Conservation (phyloP, 768 basidiomycete species). For the Suillus lakei region DNA sequence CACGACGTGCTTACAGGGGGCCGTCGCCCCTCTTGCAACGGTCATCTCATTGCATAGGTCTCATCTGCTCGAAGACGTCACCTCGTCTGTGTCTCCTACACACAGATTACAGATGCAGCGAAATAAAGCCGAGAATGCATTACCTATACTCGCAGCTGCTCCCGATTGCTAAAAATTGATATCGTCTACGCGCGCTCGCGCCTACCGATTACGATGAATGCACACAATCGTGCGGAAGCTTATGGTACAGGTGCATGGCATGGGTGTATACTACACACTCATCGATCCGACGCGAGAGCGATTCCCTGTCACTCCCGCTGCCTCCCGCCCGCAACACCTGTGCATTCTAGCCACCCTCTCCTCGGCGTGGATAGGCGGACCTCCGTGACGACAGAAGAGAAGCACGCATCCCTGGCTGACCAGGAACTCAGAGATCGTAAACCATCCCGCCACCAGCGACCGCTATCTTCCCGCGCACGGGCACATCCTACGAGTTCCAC, state of each 20-base stretch:
- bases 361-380: slow-evolving; percentile 8
- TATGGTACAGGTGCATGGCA: slow-evolving; percentile 62
- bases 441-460: slow-evolving; percentile 6
- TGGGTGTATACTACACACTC: slow-evolving; percentile 64
- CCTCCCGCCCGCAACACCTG: slow-evolving; percentile 40
- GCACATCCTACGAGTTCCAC: slow-evolving; percentile 15
- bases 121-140: slow-evolving; percentile 48
- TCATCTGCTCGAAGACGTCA: slow-evolving; percentile 46
- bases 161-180: slow-evolving; percentile 60
- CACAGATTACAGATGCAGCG: slow-evolving; percentile 39
- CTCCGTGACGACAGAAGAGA: neutral
- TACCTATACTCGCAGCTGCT: slow-evolving; percentile 57
- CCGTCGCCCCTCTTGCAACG: slow-evolving; percentile 52
- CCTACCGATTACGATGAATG: slow-evolving; percentile 58
- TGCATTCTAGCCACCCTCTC: slow-evolving; percentile 40
- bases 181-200: slow-evolving; percentile 60
- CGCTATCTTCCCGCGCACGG: neutral
- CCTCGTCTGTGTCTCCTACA: slow-evolving; percentile 34
- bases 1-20: slow-evolving; percentile 49
- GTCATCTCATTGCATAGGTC: slow-evolving; percentile 51
- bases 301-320: slow-evolving; percentile 55
- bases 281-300: slow-evolving; percentile 64
- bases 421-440: neutral
- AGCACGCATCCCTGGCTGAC: neutral
- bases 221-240: slow-evolving; percentile 55